Evolutionary conservation across 345 rosid genomes (phyloP).

Genomic region (Cardamine occulta): DNA sequence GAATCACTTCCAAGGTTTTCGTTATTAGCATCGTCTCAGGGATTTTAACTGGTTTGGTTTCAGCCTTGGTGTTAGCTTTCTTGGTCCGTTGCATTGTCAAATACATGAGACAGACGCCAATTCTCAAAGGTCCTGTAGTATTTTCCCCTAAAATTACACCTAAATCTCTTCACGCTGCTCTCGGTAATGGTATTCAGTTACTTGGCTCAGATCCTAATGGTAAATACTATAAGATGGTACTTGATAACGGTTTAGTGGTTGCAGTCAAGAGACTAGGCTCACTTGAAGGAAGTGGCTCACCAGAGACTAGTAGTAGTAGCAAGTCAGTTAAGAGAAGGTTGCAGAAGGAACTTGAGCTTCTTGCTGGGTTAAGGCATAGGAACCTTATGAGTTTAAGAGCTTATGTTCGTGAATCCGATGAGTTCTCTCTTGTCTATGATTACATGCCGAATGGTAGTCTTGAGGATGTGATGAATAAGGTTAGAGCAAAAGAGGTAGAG

Average conservation of each 20-base stretch:
- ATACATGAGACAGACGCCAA: conserved; percentile 77
- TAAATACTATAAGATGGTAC: conserved; percentile 69
- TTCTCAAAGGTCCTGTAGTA: conserved; percentile 90
- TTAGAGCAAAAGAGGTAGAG: conserved; percentile 65
- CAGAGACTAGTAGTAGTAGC: conserved; percentile 50
- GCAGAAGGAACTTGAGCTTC: conserved; percentile 80
- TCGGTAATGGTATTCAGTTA: conserved; percentile 61
- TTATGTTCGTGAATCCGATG: conserved; percentile 71
- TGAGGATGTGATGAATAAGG: conserved; percentile 77
- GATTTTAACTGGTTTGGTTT: conserved; percentile 60
- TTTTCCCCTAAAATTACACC: conserved; percentile 81
- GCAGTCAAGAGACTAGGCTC: conserved; percentile 79
- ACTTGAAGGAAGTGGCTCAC: conserved; percentile 57
- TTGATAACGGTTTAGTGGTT: conserved; percentile 74
- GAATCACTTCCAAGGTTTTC: conserved; percentile 56
- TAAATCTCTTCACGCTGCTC: conserved; percentile 72
- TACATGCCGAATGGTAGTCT: conserved; percentile 35
- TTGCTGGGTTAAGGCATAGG: conserved; percentile 78
- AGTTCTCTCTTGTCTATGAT: conserved; percentile 60
- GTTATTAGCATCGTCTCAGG: conserved; percentile 64
- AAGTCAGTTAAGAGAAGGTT: conserved; percentile 72
- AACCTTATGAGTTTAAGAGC: conserved; percentile 91
- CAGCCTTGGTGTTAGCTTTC: conserved; percentile 61
- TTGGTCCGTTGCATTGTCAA: conserved; percentile 55
- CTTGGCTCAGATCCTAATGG: conserved; percentile 83